phyloP scores from a whole-genome alignment of 495 filamentous ascomycete genomes.

The Podospora tetraspora region DNA sequence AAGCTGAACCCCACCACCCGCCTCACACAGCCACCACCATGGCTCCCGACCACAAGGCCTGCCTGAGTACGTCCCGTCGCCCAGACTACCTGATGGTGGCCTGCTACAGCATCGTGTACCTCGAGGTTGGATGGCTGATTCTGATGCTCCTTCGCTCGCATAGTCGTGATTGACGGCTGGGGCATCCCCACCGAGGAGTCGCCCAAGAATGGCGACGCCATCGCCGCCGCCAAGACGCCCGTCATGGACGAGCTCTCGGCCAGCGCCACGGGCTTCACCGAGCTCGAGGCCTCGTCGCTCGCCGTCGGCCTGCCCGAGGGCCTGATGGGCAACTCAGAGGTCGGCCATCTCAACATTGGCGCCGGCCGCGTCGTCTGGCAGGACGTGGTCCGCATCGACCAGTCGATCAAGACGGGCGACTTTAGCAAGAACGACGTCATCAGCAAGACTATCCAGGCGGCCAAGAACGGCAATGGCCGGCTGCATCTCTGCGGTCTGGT shows the following conservation, averaged over 20 bases:
- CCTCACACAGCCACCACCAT: slow-evolving; percentile 44
- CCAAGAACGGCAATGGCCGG: slow-evolving; percentile 83
- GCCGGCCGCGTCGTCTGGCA: slow-evolving; percentile 98
- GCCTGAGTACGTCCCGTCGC: slow-evolving; percentile 66
- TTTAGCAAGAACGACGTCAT: slow-evolving; percentile 74
- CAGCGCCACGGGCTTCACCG: slow-evolving; percentile 46
- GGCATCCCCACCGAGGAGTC: slow-evolving; percentile 76
- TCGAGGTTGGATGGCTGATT: slow-evolving; percentile 51
- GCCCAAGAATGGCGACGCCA: slow-evolving; percentile 84
- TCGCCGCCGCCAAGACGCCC: slow-evolving; percentile 84
- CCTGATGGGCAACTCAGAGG: slow-evolving; percentile 97
- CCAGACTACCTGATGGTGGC: slow-evolving; percentile 42
- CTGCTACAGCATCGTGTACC: slow-evolving; percentile 45
- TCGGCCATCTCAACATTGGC: slow-evolving; percentile 97
- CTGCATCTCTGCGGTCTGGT: slow-evolving; percentile 87
- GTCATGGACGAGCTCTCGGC: slow-evolving; percentile 45
- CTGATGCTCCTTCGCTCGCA: slow-evolving; percentile 41
- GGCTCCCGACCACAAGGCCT: slow-evolving; percentile 87
- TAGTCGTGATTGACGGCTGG: slow-evolving; percentile 98
- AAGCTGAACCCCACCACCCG: slow-evolving; percentile 5
- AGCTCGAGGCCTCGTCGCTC: slow-evolving; percentile 91
- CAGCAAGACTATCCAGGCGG: slow-evolving; percentile 67
- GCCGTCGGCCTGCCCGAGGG: slow-evolving; percentile 95
- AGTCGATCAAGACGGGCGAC: slow-evolving; percentile 84
- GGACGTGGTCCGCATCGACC: slow-evolving; percentile 96